A percentile compares a stretch with the other conserved stretches of the same genome.
phyloP scores from a whole-genome alignment of 352 stramenopile species.

The Pythium phragmiticola region DNA sequence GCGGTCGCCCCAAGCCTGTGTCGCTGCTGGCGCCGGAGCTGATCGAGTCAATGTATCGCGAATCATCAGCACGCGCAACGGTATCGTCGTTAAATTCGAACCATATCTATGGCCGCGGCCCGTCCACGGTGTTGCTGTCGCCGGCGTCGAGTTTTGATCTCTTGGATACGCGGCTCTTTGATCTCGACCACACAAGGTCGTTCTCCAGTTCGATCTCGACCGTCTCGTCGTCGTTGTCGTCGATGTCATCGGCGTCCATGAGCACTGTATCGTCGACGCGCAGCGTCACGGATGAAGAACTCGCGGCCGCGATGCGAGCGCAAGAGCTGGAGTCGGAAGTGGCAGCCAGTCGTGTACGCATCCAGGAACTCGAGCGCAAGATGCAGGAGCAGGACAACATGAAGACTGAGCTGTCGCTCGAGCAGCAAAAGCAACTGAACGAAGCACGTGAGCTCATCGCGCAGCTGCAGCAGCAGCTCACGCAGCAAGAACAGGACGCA shows the following conservation, averaged over 20 bases:
- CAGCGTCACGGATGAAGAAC: slow-evolving; percentile 50
- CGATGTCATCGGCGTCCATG: slow-evolving; percentile 21
- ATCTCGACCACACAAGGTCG: slow-evolving; percentile 16
- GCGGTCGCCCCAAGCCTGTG: slow-evolving; percentile 11
- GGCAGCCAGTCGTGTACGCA: slow-evolving; percentile 54
- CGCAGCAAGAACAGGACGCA: slow-evolving; percentile 52
- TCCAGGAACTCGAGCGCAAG: slow-evolving; percentile 50
- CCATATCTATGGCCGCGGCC: slow-evolving; percentile 10
- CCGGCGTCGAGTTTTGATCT: slow-evolving; percentile 16
- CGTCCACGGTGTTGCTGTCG: slow-evolving; percentile 23
- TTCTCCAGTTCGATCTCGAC: slow-evolving; percentile 24
- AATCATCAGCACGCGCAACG: slow-evolving; percentile 3
- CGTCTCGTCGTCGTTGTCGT: slow-evolving; percentile 23
- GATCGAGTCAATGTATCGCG: slow-evolving; percentile 16
- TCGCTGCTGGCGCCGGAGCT: slow-evolving; percentile 18
- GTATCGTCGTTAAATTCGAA: slow-evolving; percentile 1
- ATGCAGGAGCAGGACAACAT: slow-evolving; percentile 59
- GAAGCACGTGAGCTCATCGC: slow-evolving; percentile 62
- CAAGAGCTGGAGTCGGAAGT: slow-evolving; percentile 73
- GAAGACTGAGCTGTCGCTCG: slow-evolving; percentile 49
- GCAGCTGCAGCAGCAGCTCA: slow-evolving; percentile 55
- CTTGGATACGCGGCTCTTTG: slow-evolving; percentile 15
- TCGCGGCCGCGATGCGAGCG: slow-evolving; percentile 54
- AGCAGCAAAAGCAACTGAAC: slow-evolving; percentile 55
- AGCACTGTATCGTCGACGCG: slow-evolving; percentile 17